Percentiles rank a stretch among this genome's conserved stretches.
phyloP scores from a whole-genome alignment of 1,284 basidiomycete species.

The Irpex lacteus region DNA sequence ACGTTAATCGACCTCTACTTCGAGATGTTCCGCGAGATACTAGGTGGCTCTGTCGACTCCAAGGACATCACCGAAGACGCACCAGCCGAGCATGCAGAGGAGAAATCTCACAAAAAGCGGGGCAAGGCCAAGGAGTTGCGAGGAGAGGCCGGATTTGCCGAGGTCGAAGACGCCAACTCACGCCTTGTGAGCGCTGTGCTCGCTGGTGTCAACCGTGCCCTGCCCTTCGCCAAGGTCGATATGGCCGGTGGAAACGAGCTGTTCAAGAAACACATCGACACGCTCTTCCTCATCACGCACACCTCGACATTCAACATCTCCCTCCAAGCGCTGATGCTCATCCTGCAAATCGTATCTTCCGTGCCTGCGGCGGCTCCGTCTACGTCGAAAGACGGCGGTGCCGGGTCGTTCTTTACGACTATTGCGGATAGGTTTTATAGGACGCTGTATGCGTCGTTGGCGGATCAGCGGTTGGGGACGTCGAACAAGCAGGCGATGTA shows the following conservation, averaged over 20 bases:
- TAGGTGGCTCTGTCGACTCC: slow-evolving; percentile 47
- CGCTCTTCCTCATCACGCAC: slow-evolving; percentile 94
- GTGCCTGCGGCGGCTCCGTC: slow-evolving; percentile 40
- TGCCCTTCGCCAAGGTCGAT: slow-evolving; percentile 86
- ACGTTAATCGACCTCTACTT: slow-evolving; percentile 92
- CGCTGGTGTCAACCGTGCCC: slow-evolving; percentile 92
- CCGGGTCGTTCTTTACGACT: slow-evolving; percentile 37
- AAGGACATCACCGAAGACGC: slow-evolving; percentile 30
- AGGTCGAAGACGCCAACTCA: slow-evolving; percentile 80
- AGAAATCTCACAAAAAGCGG: slow-evolving; percentile 25
- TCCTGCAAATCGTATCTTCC: slow-evolving; percentile 76
- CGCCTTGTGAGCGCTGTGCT: slow-evolving; percentile 89
- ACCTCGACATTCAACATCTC: slow-evolving; percentile 95
- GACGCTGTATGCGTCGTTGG: slow-evolving; percentile 85
- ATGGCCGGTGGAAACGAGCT: slow-evolving; percentile 48
- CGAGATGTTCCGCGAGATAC: slow-evolving; percentile 88
- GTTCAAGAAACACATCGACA: slow-evolving; percentile 88
- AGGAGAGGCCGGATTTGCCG: slow-evolving; percentile 62
- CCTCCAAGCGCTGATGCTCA: slow-evolving; percentile 90
- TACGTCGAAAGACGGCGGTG: slow-evolving; percentile 26
- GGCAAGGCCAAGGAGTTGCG: slow-evolving; percentile 41
- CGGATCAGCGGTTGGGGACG: slow-evolving; percentile 77
- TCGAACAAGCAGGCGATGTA: slow-evolving; percentile 98
- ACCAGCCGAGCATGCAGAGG: slow-evolving; percentile 20
- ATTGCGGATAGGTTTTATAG: slow-evolving; percentile 89